Conservation (phyloP, 768 basidiomycete genomes). For the Lentinula detonsa region DNA sequence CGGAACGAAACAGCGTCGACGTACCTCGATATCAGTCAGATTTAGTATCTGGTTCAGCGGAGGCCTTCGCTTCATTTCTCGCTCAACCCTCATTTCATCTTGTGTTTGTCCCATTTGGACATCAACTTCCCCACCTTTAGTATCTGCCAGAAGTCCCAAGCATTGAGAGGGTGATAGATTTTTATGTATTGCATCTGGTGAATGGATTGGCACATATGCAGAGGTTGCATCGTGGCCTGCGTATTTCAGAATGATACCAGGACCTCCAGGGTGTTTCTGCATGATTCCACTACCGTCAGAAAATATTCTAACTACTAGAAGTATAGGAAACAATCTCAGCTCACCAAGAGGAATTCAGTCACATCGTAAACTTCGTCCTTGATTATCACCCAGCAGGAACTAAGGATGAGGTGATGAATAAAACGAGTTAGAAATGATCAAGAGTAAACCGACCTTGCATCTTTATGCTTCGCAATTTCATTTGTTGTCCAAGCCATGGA, state of each 20-base stretch:
- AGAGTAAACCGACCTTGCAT: conserved; percentile 31
- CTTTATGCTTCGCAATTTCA: conserved; percentile 58
- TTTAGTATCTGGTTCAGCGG: conserved; percentile 66
- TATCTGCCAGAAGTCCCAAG: conserved; percentile 56
- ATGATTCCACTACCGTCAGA: neutral
- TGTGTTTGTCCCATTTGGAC: conserved; percentile 47
- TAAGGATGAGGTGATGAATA: conserved; percentile 17
- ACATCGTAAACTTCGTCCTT: conserved; percentile 78
- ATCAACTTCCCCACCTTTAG: conserved; percentile 26
- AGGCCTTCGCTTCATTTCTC: conserved; percentile 54
- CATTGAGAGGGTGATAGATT: conserved; percentile 69
- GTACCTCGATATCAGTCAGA: conserved; percentile 79
- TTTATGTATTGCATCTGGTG: conserved; percentile 72
- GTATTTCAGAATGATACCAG: conserved; percentile 75
- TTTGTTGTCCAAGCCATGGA: conserved; percentile 24
- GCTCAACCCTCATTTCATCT: conserved; percentile 64
- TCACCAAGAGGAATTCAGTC: conserved; percentile 63
- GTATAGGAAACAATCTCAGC: neutral
- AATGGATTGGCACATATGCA: conserved; percentile 79
- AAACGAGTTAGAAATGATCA: neutral
- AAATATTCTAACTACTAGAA: neutral
- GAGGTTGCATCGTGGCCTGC: conserved; percentile 79
- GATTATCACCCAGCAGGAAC: conserved; percentile 84
- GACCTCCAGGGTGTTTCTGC: conserved; percentile 78
- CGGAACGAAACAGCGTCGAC: neutral